phyloP scores from a whole-genome alignment of 306 rosid species.

The Prunus mira region DNA sequence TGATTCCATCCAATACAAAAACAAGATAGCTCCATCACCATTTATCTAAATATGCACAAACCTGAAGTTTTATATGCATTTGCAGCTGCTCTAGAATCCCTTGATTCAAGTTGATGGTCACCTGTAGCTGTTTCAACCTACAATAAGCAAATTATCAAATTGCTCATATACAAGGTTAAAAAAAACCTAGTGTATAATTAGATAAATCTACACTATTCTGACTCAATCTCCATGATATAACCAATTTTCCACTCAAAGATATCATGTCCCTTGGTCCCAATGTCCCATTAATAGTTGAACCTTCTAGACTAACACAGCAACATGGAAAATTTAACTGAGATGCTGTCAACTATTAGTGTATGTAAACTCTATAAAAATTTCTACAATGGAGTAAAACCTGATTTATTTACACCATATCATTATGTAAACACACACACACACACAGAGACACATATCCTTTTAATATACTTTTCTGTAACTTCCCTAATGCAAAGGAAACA shows the following conservation, averaged over 20 bases:
- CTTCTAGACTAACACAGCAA: conserved; percentile 44
- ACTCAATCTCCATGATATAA: conserved; percentile 48
- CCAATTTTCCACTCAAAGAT: conserved; percentile 44
- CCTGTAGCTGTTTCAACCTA: conserved; percentile 60
- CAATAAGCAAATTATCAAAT: conserved; percentile 26
- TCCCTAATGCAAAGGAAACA: neutral
- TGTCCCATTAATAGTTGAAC: conserved; percentile 16
- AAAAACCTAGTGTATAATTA: conserved; percentile 2
- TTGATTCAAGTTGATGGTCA: conserved; percentile 41
- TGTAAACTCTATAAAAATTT: neutral
- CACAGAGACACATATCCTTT: neutral
- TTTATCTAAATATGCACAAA: conserved; percentile 20
- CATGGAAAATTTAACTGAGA: conserved; percentile 50
- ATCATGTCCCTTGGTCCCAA: conserved; percentile 31
- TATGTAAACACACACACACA: neutral
- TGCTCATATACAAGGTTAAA: conserved; percentile 12
- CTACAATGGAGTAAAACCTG: neutral
- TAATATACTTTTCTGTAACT: conserved; percentile 2
- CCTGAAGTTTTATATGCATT: conserved; percentile 50
- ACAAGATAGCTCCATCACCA: neutral
- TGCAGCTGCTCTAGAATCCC: conserved; percentile 36
- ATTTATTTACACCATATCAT: too few species aligned
- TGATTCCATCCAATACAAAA: neutral
- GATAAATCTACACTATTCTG: conserved; percentile 34
- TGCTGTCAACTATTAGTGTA: conserved; percentile 35